These are phyloP conservation scores for Verticillium tricorpus DNA, from an alignment of 2,329 filamentous ascomycete genomes.

Conservation along the genomic window DNA sequence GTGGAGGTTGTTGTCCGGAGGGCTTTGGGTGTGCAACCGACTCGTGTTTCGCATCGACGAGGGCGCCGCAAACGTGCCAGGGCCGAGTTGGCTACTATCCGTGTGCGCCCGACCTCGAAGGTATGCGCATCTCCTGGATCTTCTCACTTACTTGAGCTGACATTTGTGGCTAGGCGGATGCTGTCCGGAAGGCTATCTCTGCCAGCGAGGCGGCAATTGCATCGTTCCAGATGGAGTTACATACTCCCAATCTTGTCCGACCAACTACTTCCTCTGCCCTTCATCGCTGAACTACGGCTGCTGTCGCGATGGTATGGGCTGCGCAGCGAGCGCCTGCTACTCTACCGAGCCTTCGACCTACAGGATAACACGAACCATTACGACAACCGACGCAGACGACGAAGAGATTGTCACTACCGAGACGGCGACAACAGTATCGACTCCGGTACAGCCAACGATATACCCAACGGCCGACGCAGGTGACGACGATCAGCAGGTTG, in stretches of 20 bases:
- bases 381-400: slow-evolving; percentile 37
- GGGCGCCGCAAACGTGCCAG: slow-evolving; percentile 34
- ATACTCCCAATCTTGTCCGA: slow-evolving; percentile 35
- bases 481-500: slow-evolving; percentile 20
- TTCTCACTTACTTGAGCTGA: background rate
- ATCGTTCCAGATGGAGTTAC: slow-evolving; percentile 36
- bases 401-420: slow-evolving; percentile 33
- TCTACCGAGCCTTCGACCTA: slow-evolving; percentile 39
- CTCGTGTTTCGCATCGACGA: slow-evolving; percentile 43
- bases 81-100: slow-evolving; percentile 30
- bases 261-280: slow-evolving; percentile 43
- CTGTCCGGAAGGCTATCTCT: slow-evolving; percentile 41
- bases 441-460: slow-evolving; percentile 24
- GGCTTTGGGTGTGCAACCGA: slow-evolving; percentile 42
- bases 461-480: slow-evolving; percentile 18
- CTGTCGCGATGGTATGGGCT: slow-evolving; percentile 45
- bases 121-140: slow-evolving; percentile 16
- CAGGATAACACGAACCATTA: slow-evolving; percentile 37
- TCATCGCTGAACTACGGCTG: slow-evolving; percentile 48
- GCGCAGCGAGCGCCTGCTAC: slow-evolving; percentile 43
- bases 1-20: slow-evolving; percentile 43
- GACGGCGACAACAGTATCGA: slow-evolving; percentile 32
- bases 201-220: slow-evolving; percentile 34
- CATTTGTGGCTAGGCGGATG: slow-evolving; percentile 30
- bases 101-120: slow-evolving; percentile 32